A percentile compares a stretch with the other conserved stretches of the same genome.
These are phyloP conservation scores for Populus ilicifolia DNA, from an alignment of 345 rosid species.

Conservation along the genomic window DNA sequence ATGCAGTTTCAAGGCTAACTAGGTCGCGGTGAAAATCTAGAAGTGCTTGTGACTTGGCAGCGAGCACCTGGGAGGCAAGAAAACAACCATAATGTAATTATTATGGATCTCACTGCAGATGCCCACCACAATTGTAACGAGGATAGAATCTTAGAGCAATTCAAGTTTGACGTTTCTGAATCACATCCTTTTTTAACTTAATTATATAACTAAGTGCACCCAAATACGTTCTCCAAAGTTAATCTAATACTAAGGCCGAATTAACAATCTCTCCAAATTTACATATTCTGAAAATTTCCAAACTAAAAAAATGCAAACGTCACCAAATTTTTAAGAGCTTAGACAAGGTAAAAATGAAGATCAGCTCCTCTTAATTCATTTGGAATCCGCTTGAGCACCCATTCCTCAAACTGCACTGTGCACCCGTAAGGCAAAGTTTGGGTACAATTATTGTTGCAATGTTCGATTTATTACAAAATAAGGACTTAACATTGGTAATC, in stretches of 20 bases:
- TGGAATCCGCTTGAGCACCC: too few relatives aligned
- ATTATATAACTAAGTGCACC: neutral
- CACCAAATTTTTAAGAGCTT: neutral
- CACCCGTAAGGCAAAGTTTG: neutral
- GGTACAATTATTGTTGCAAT: neutral
- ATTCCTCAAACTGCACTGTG: neutral
- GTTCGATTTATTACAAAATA: neutral
- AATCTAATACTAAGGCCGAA: neutral
- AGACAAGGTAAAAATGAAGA: too few relatives aligned
- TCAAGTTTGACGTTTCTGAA: too few relatives aligned
- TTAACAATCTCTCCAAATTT: too few relatives aligned
- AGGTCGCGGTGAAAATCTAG: slow-evolving; percentile 81
- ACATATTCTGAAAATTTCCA: too few relatives aligned
- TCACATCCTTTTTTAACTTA: neutral
- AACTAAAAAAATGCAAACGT: neutral
- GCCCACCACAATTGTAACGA: neutral
- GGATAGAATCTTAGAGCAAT: neutral
- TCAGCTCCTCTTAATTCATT: too few relatives aligned
- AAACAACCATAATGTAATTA: neutral
- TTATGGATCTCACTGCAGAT: neutral
- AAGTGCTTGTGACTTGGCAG: slow-evolving; percentile 66
- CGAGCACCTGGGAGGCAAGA: slow-evolving; percentile 54
- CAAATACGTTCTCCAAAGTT: neutral
- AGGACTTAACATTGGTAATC: neutral
- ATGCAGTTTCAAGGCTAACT: slow-evolving; percentile 73